Evolutionary conservation across 2,329 filamentous ascomycete species (phyloP).

Genomic region (Aspergillaceae sp.): DNA sequence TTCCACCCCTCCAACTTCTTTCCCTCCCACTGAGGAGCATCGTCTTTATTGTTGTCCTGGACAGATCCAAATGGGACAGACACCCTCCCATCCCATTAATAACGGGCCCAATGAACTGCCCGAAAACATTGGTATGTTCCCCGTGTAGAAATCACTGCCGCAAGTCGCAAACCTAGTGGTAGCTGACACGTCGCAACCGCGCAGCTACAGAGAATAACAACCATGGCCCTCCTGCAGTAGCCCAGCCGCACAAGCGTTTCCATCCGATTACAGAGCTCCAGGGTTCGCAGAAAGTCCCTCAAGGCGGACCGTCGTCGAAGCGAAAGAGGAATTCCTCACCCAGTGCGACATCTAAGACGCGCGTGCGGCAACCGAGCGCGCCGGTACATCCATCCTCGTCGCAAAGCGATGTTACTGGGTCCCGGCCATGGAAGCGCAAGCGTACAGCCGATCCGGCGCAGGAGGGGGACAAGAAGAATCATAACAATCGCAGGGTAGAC

Average conservation of each 20-base stretch:
- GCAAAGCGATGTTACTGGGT: constrained; percentile 3
- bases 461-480: constrained; percentile 8
- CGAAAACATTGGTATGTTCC: constrained; percentile 6
- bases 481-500: constrained; percentile 6
- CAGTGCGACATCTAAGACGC: neutral
- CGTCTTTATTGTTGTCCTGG: neutral
- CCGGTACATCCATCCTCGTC: neutral
- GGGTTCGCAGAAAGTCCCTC: neutral
- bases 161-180: neutral
- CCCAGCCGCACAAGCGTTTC: neutral
- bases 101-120: neutral
- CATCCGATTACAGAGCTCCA: neutral
- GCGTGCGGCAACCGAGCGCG: constrained; percentile 1
- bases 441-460: constrained; percentile 10
- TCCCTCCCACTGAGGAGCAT: neutral
- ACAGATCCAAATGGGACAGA: constrained; percentile 11
- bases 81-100: constrained; percentile 10
- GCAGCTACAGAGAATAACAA: no score
- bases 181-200: no score
- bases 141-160: neutral
- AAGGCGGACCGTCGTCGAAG: neutral
- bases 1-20: neutral
- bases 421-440: constrained; percentile 20
- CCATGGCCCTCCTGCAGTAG: neutral
- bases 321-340: constrained; percentile 8